A percentile compares a stretch with the other conserved stretches of the same genome.
These are phyloP conservation scores for Kodamaea neixiangensis DNA, from an alignment of 805 yeast genomes.

Conservation along the genomic window DNA sequence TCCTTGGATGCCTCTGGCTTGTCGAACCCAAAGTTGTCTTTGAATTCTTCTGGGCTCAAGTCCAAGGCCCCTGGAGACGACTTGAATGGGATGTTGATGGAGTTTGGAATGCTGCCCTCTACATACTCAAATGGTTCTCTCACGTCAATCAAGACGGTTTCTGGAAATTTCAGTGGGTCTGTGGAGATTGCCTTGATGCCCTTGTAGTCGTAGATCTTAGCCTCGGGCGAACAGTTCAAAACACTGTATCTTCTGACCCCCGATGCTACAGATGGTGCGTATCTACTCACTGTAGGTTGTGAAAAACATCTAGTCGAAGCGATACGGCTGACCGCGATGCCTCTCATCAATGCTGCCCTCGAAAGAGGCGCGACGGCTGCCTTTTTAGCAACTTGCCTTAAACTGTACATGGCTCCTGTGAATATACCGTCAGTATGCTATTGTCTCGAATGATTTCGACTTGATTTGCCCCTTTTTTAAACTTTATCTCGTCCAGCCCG, in stretches of 20 bases:
- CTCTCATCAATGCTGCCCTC: neutral
- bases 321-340: neutral
- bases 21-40: slow-evolving; percentile 73
- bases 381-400: slow-evolving; percentile 3
- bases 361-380: neutral
- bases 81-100: slow-evolving; percentile 86
- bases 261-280: neutral
- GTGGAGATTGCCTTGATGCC: slow-evolving; percentile 48
- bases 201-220: slow-evolving; percentile 54
- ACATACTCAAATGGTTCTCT: slow-evolving; percentile 84
- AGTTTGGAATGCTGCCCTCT: slow-evolving; percentile 78
- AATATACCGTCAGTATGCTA: no score
- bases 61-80: slow-evolving; percentile 92
- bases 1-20: slow-evolving; percentile 76
- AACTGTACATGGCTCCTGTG: neutral
- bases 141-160: slow-evolving; percentile 74
- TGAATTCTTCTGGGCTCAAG: slow-evolving; percentile 74
- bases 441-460: neutral
- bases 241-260: slow-evolving; percentile 30
- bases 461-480: slow-evolving; percentile 3
- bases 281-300: neutral
- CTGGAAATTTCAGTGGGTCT: slow-evolving; percentile 42
- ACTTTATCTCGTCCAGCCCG: neutral
- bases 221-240: slow-evolving; percentile 39
- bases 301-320: neutral